Base-by-base conservation (phyloP, 257 asterid species). In the Apocynum venetum region DNA sequence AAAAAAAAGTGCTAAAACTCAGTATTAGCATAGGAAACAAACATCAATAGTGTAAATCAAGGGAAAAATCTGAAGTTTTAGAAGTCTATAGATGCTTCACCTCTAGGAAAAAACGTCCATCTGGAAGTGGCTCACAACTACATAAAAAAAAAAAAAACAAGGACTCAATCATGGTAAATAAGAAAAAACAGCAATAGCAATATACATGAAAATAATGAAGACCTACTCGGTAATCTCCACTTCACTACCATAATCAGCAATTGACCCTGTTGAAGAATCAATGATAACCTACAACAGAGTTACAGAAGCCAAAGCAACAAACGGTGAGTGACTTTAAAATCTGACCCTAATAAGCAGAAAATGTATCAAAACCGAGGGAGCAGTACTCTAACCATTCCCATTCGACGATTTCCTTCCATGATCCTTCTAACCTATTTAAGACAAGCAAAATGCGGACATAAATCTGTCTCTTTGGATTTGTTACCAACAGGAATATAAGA, bases 41-140 rank as follows among this genome's bases (percentile, higher is more conserved):
- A 35, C 0, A 6, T 25, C 13, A 67, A 46, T 75, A 36, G 43
- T 17, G 4, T 53, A 74, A 65, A 64, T 75, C 15, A 82, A 71
- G 51, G 51, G 41, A 57, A 52, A 53, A 55, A 65, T 56, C n/a
- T 46, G 78, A 76, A 13, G 38, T 4, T 38, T 11, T 44, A 52
- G 44, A 70, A 55, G 31, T 52, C 15, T 36, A 78, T 56, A 59
- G 20, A 74, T 76, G 66, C 43, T 78, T 81, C 83, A 96, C 99
- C 99, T 96, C 98, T 66, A 96, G 86, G 86, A 90, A 93, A 88
- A 96, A 96, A 76, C 99, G 96, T 14, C 98, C 98, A 84, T 96
- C 99, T 71, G 98, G 96, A 83, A 96, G 97, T 79, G 98, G 98
- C 83, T 96, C 99, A 70, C 97, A 96, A 76, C 99, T 96, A 89